phyloP scores from a whole-genome alignment of 176 grass and related monocot species.

The Hordeum marinum region DNA sequence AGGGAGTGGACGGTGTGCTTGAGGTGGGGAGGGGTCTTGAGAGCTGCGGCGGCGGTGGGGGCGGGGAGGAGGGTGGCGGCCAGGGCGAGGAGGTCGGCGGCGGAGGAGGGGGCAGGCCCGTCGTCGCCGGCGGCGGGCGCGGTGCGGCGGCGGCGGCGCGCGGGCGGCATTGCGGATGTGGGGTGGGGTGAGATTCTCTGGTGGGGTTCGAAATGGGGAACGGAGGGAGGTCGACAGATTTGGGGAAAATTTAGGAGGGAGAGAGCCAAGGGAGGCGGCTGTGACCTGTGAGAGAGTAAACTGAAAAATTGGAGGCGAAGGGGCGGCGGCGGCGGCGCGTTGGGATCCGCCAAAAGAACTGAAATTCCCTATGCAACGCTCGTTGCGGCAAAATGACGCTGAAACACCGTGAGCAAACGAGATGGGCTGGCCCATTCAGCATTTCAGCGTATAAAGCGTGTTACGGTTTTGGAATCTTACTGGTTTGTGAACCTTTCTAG shows the following conservation, averaged over 20 bases:
- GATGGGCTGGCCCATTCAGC: too few species aligned
- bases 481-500: too few species aligned
- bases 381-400: too few species aligned
- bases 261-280: not conserved
- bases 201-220: conserved; percentile 32
- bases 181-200: not conserved
- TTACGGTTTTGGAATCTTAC: too few species aligned
- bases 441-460: too few species aligned
- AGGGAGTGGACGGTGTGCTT: conserved; percentile 37
- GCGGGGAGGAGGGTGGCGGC: conserved; percentile 34
- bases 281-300: too few species aligned
- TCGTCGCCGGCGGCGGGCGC: conserved; percentile 26
- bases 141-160: conserved; percentile 34
- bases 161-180: conserved; percentile 25
- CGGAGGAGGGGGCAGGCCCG: conserved; percentile 33
- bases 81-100: conserved; percentile 44
- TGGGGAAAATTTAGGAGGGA: not conserved
- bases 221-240: conserved; percentile 8
- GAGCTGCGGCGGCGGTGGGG: conserved; percentile 10
- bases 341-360: too few species aligned
- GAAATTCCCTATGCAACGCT: too few species aligned
- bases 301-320: not conserved
- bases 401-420: too few species aligned
- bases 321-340: too few species aligned
- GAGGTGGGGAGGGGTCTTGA: conserved; percentile 33